phyloP scores from a whole-genome alignment of 441 rosid genomes.

The Daphne laureola region DNA sequence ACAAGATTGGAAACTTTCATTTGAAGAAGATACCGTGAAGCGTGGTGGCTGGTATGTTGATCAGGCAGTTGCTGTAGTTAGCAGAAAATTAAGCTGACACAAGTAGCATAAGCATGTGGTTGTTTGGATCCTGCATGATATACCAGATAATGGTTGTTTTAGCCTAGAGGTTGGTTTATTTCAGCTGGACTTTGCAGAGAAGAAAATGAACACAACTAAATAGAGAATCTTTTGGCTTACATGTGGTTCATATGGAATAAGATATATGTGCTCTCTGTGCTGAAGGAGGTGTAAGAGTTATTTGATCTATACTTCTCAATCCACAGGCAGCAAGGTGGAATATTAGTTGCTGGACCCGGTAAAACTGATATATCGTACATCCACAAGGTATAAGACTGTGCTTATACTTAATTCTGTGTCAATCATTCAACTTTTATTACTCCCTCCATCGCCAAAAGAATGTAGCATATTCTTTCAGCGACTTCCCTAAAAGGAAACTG shows the following conservation, averaged over 20 bases:
- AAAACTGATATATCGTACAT: slow-evolving; percentile 67
- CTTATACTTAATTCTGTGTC: slow-evolving; percentile 1
- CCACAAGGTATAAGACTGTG: slow-evolving; percentile 43
- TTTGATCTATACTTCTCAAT: slow-evolving; percentile 12
- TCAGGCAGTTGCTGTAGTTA: background rate
- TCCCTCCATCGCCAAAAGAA: background rate
- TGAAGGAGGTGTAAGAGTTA: no score
- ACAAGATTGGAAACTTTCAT: slow-evolving; percentile 95
- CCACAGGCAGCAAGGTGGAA: slow-evolving; percentile 93
- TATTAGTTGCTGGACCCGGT: slow-evolving; percentile 90
- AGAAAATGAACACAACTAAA: no score
- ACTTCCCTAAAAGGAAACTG: background rate
- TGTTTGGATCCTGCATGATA: no score
- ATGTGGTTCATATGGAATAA: no score
- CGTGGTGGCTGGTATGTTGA: slow-evolving; percentile 86
- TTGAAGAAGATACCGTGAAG: slow-evolving; percentile 60
- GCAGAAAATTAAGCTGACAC: background rate
- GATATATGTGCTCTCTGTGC: no score
- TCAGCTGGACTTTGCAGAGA: no score
- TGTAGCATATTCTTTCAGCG: background rate
- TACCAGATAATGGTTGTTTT: no score
- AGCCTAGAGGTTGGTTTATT: no score
- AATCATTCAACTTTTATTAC: slow-evolving; percentile 1
- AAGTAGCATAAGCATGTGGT: background rate
- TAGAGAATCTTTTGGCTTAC: no score